Evolutionary conservation across 768 basidiomycete species (phyloP), one percentile per base, ranked within the genome.

Genomic region (Russula emetica): DNA sequence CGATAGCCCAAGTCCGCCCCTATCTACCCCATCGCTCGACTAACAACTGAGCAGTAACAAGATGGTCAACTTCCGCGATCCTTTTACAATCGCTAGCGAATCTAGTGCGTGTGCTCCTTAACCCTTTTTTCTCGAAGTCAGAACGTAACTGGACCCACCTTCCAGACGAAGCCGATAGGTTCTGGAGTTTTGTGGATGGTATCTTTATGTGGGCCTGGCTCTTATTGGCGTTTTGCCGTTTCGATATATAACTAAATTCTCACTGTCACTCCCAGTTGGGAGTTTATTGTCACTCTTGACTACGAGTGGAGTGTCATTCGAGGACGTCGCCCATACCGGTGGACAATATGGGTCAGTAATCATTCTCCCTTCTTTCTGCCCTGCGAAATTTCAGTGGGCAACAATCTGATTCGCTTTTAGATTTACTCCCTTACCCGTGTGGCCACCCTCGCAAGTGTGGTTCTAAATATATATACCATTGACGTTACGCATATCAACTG

Each of bases 281-380:
- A 55, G 9, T 55, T 38, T 24, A 1, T 55, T 6, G 40, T 24
- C 1, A 26, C 36, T 5, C 54, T 55, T 16, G 34, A 38, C 10
- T 55, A 38, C 36, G 36, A 38, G 14, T 26, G 36, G n/a, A 24
- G 44, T 22, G n/a, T 56, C 45, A 42, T 62, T 38, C 47, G 36
- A 24, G 47, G 49, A 13, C 55, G 14, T 24, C 61, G 55, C 22
- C 55, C 49, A 9, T 58, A 57, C 40, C 28, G 40, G 22, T 57
- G 61, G 61, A 20, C 61, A 14, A 62, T 62, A 62, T 62, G 55
- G 61, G 61, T 62, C 16, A 3, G 61, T 62, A 9, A 13, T 26
- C 4, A 18, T 9, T 50, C 45, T 38, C 38, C 38, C 22, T 52
- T 14, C 10, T 14, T 3, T 32, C 11, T 13, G 42, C n/a, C 60